Base-by-base conservation (phyloP, 768 basidiomycete genomes). In the Termitomyces sp. region DNA sequence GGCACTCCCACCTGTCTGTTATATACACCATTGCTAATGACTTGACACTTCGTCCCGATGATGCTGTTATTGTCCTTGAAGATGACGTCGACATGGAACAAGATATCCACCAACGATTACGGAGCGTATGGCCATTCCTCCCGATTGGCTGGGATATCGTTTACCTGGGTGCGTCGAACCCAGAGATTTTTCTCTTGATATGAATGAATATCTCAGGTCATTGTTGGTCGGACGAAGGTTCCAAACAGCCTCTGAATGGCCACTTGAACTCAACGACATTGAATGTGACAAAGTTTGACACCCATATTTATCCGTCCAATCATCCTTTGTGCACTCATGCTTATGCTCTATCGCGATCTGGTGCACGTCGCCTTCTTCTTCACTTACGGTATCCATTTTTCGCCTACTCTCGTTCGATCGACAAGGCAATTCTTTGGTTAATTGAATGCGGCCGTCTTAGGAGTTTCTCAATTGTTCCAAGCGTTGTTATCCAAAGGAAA, bases 51-150 rank as follows among this genome's bases (percentile, higher is more conserved):
- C 53, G 32, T 35, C 38, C 20, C 2, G 45, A 48, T 36, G 74
- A 74, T 10, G 72, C 79, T 2, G 73, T 76, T 0, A 56, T 90
- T 9, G 75, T 91, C n/a, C 72, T 90, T 7, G 90, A 91, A 68
- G 90, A 91, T 65, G 90, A 92, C 60, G 72, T 92, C 10, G 87
- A 92, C 65, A 85, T 90, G 81, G 90, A 92, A 70, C 73, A 68
- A 32, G 81, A 90, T 61, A 78, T 87, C 13, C 62, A 71, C 5
- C 54, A 64, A 16, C 77, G 80, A 28, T 65, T 79, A 20, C 53
- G 22, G 35, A 40, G 55, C n/a, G 60, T 87, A 40, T 88, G 85
- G 86, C 52, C 60, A 4, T 66, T 67, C 9, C 66, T 91, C 30
- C 89, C 89, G 6, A 43, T 36, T 1, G 74, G 80, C 16, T 91